Evolutionary conservation across 2,329 filamentous ascomycete genomes (phyloP), one percentile per base, ranked within the genome.

Genomic region (Phialemoniopsis sp.): DNA sequence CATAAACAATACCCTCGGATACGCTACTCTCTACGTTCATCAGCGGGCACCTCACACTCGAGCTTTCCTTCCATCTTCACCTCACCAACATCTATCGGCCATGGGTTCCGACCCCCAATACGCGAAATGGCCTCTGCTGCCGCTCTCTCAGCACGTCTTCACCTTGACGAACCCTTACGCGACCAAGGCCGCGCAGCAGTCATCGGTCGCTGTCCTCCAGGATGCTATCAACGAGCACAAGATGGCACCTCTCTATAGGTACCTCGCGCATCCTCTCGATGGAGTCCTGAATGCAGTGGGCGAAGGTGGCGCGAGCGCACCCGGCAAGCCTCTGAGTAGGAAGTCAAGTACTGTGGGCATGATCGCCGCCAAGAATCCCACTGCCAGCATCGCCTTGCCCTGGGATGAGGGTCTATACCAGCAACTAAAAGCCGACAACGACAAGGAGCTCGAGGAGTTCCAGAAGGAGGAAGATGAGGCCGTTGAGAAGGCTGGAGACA

Each of bases 391-490:
- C 32, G 82, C 79, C 51, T 72, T 97, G 41, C 78, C 88, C 0
- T 98, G 93, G 93, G 89, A 98, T 57, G 90, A 97, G 68, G 75
- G 77, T 17, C 69, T 95, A 44, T 97, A 96, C 60, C 78, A 87
- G 55, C 76, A 79, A 59, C 68, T 93, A 49, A 80, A 84, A 61
- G 79, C 78, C 47, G 84, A 88, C 47, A 93, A 93, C 54, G 85
- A 88, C 52, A 76, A 78, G 55, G 86, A 91, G 69, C 69, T 91
- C 35, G 84, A 86, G 49, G 76, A 69, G 37, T 80, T 86, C 55
- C 82, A 90, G 67, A 89, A 89, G 64, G 87, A 93, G 64, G 85
- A 91, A 63, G 91, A 95, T 46, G 90, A 98, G 60, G 93, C 93
- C 9, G 85, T 86, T 31, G 93, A 98, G 75, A 90, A 94, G 65